Evolutionary conservation across 1,139 yeast genomes (phyloP), one percentile per base, ranked within the genome.

Genomic region (Yamadazyma sp.): DNA sequence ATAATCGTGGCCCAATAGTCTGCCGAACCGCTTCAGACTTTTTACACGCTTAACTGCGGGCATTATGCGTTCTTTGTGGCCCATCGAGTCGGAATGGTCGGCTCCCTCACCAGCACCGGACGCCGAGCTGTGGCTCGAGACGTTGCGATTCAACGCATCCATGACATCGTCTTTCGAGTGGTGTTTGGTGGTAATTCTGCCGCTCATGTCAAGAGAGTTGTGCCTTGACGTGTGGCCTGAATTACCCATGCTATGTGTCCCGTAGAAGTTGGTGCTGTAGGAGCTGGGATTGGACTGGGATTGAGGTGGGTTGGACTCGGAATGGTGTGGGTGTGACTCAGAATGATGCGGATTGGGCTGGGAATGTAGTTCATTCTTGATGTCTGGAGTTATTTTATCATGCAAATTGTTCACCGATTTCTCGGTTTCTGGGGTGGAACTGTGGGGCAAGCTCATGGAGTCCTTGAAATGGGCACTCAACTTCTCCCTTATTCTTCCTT

Each of bases 11-110:
- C 76, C 76, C 36, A 70, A 47, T 7, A 57, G 43, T 43, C 56
- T 61, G 5, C 71, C 69, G 40, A 67, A 64, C 37, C 68, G 46
- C 43, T 71, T 50, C 2, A 62, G 52, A 2, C 70, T 62, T 45
- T 61, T 61, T 12, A 61, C 28, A 15, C 51, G 21, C 21, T 47
- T 50, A 6, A 50, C 46, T 8, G 46, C 43, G 10, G 45, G 50
- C 38, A 45, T 36, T 2, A 38, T 29, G 15, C 38, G 24, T 6
- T 33, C 35, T 10, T 18, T 29, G 3, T 11, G 11, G 4, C 12
- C 7, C 17, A 15, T 10, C 6, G 7, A 10, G 8, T n/a, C 13
- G 6, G 21, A 14, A 15, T 27, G 3, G 14, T 15, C 29, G 3
- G 28, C 28, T 8, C 16, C 3, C 3, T 29, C 31, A n/a, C 4